phyloP scores from a whole-genome alignment of 2,329 filamentous ascomycete genomes.

The Penicillium sp. region DNA sequence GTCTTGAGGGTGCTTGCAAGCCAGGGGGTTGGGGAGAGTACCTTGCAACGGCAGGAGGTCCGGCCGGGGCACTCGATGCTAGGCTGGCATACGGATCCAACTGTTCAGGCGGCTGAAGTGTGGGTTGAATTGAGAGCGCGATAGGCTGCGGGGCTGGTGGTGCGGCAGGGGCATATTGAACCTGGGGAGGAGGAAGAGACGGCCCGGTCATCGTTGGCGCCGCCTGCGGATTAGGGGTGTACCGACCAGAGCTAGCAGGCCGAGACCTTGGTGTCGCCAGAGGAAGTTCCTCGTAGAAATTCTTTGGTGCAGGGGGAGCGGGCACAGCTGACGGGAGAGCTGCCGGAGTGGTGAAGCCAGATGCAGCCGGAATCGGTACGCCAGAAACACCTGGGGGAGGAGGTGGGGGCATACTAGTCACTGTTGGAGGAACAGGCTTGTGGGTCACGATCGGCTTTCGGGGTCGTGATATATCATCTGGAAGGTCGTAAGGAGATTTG shows the following conservation, averaged over 20 bases:
- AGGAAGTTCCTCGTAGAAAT: constrained; percentile 79
- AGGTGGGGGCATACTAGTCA: constrained; percentile 51
- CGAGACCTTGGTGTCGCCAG: constrained; percentile 59
- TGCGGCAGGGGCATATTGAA: constrained; percentile 18
- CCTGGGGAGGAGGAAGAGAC: neutral
- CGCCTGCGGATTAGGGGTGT: constrained; percentile 38
- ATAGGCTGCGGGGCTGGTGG: constrained; percentile 22
- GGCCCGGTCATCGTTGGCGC: constrained; percentile 19
- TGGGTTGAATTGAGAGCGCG: constrained; percentile 19
- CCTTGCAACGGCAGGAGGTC: constrained; percentile 35
- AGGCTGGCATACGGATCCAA: constrained; percentile 35
- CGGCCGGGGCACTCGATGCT: constrained; percentile 30
- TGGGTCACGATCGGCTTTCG: constrained; percentile 64
- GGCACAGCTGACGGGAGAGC: constrained; percentile 16
- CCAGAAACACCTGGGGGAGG: constrained; percentile 65
- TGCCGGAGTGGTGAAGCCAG: constrained; percentile 20
- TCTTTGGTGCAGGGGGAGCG: constrained; percentile 37
- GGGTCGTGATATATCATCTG: constrained; percentile 72
- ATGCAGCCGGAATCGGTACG: constrained; percentile 31
- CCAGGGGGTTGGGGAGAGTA: constrained; percentile 45
- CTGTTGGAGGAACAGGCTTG: constrained; percentile 50
- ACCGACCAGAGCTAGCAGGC: constrained; percentile 49
- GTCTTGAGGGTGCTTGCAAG: constrained; percentile 34
- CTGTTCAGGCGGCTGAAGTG: constrained; percentile 34
- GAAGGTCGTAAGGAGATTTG: constrained; percentile 89